Evolutionary conservation across 1,284 basidiomycete species (phyloP).

Genomic region (Melampsora medusae): DNA sequence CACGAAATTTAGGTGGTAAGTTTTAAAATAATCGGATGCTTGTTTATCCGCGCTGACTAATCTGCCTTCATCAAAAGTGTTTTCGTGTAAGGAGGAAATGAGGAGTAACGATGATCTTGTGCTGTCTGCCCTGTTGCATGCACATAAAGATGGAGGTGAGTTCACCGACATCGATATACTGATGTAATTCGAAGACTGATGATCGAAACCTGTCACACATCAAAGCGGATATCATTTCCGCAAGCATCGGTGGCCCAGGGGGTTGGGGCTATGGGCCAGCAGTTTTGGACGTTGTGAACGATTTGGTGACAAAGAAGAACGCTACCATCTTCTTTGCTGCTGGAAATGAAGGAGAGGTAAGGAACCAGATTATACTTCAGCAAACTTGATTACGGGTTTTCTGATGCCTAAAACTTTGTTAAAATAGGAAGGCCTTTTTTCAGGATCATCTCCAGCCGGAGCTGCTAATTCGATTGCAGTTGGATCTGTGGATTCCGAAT

Average conservation of each 20-base stretch:
- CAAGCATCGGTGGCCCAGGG: slow-evolving; percentile 27
- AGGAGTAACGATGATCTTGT: slow-evolving; percentile 12
- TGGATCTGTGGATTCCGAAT: slow-evolving; percentile 25
- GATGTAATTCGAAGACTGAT: neutral
- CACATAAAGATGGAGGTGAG: slow-evolving; percentile 38
- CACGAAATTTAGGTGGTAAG: no score
- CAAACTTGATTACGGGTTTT: neutral
- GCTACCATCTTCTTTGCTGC: slow-evolving; percentile 32
- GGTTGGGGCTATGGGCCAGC: slow-evolving; percentile 32
- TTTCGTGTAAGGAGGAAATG: neutral
- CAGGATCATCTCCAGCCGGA: slow-evolving; percentile 24
- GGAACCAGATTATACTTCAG: neutral
- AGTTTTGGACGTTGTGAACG: slow-evolving; percentile 31
- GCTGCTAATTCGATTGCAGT: slow-evolving; percentile 35
- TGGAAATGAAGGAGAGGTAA: slow-evolving; percentile 44
- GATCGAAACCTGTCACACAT: neutral
- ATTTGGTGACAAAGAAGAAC: slow-evolving; percentile 23
- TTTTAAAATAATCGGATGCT: no score
- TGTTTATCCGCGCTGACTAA: neutral
- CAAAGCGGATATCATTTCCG: slow-evolving; percentile 35
- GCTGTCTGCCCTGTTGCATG: slow-evolving; percentile 22
- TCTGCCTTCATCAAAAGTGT: slow-evolving; percentile 24
- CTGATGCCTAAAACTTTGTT: neutral
- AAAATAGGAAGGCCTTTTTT: slow-evolving; percentile 38
- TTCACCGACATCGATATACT: neutral